Conservation (phyloP, 805 yeast species). For the Hanseniaspora meyeri region DNA sequence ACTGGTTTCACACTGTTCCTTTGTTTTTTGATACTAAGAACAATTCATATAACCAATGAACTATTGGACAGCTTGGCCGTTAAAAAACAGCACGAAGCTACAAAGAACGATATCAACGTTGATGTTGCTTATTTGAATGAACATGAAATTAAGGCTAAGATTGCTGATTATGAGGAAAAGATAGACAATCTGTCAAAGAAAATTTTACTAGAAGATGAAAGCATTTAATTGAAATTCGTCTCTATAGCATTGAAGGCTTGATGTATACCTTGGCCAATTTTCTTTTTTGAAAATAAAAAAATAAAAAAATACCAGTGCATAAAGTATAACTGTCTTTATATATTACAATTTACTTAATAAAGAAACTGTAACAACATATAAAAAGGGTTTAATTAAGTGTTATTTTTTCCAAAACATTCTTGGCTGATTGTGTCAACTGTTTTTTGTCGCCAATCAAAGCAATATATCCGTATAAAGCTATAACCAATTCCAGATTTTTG, state of each 20-base stretch:
- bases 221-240: neutral
- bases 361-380: too few species aligned
- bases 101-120: neutral
- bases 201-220: conserved; percentile 11
- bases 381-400: neutral
- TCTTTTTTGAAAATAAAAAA: too few species aligned
- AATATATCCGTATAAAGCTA: conserved; percentile 4
- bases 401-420: neutral
- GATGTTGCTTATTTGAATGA: conserved; percentile 21
- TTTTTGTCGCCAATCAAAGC: neutral
- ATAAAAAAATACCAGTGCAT: too few species aligned
- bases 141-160: conserved; percentile 36
- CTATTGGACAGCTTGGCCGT: conserved; percentile 49
- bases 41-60: conserved; percentile 68
- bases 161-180: conserved; percentile 51
- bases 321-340: too few species aligned
- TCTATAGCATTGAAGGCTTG: too few species aligned
- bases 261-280: too few species aligned
- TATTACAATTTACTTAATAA: too few species aligned
- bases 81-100: conserved; percentile 31
- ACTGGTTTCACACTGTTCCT: conserved; percentile 91
- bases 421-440: neutral
- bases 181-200: conserved; percentile 37
- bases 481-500: conserved; percentile 1
- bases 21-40: conserved; percentile 72